Evolutionary conservation across 495 filamentous ascomycete genomes (phyloP).

Genomic region (Terfezia claveryi): DNA sequence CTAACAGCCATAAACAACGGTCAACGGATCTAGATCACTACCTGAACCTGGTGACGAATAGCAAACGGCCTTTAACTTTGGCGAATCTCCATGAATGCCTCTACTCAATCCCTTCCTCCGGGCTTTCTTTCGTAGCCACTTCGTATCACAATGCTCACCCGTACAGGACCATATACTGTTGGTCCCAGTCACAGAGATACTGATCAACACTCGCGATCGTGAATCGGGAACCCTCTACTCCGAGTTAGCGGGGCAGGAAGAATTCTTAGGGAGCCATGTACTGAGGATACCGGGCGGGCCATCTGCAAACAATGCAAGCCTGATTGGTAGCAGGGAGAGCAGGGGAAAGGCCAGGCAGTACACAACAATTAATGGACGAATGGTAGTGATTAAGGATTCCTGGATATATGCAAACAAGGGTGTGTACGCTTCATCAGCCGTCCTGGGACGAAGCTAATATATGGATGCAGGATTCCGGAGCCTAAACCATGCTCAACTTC

Average conservation of each 20-base stretch:
- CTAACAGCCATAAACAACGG: no score
- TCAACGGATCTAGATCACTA: no score
- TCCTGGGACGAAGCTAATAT: neutral
- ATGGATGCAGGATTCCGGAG: conserved; percentile 57
- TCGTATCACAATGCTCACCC: conserved; percentile 81
- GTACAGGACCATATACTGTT: conserved; percentile 85
- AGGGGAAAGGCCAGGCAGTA: conserved; percentile 85
- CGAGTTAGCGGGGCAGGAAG: conserved; percentile 69
- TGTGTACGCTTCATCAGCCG: conserved; percentile 20
- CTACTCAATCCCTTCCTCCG: conserved; percentile 95
- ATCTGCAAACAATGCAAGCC: conserved; percentile 47
- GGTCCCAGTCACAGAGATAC: conserved; percentile 75
- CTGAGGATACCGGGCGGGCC: conserved; percentile 50
- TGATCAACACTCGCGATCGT: conserved; percentile 71
- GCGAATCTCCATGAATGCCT: conserved; percentile 53
- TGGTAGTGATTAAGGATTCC: conserved; percentile 82
- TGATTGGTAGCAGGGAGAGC: conserved; percentile 51
- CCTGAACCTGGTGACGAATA: no score
- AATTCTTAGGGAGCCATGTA: conserved; percentile 93
- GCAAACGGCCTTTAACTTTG: neutral
- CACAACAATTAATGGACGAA: conserved; percentile 77
- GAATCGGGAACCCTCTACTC: conserved; percentile 57
- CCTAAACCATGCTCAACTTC: conserved; percentile 69
- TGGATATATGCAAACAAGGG: conserved; percentile 93
- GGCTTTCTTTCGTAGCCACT: conserved; percentile 91